Evolutionary conservation across 139 green algal species (phyloP), one percentile per base, ranked within the genome.

Genomic region (Haematococcus sp.): DNA sequence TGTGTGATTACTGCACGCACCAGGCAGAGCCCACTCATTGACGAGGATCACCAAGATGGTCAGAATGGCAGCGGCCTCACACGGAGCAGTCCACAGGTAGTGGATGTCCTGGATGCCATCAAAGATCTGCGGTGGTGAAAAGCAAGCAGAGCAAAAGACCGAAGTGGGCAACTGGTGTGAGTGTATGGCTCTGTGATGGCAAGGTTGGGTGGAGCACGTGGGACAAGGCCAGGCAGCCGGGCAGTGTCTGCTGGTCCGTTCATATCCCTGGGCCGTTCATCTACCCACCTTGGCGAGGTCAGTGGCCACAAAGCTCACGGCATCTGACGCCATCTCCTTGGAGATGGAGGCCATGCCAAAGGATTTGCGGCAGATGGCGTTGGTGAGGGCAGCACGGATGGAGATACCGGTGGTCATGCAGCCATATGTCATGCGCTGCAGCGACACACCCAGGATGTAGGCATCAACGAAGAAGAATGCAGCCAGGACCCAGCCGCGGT

Each of bases 361-460:
- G 71, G 77, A 77, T 79, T 89, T 89, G 73, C 85, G 83, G 34
- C 76, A 82, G 44, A 91, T 77, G 35, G 81, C 77, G 54, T 78
- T 86, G 72, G 67, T 78, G 1, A 91, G 81, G 9, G 86, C 83
- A 30, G 86, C 78, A 52, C 81, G 76, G 0, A 78, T 71, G 25
- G 76, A 77, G n/a, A 91, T 75, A 43, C 84, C 84, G 1, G 75
- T 71, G 0, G 44, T 52, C 70, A 91, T 78, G 74, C 83, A 89
- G 81, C 77, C 80, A 75, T 82, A 91, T 56, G 75, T 79, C 86
- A 91, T 91, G 75, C 86, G 86, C 81, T 91, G 86, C 27, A 91
- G 73, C 3, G 25, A 67, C 13, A 79, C 28, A 66, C 78, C 80
- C 44, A 84, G 75, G 56, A 79, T 63, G 74, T 75, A 84, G 17